Base-by-base conservation (phyloP, 306 rosid genomes). In the Senna tora region DNA sequence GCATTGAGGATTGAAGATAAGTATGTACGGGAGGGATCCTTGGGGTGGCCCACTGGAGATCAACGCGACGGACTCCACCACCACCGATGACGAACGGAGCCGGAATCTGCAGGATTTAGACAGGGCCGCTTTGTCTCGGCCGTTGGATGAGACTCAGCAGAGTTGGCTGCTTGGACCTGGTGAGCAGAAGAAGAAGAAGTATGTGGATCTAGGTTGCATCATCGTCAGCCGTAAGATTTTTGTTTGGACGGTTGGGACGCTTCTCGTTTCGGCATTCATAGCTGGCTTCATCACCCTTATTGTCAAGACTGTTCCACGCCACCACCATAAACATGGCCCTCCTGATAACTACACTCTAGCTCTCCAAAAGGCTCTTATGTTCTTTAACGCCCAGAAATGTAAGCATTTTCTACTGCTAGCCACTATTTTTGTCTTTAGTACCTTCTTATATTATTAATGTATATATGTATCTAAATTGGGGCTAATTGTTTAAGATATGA, bases 21-120 rank as follows among this genome's bases (percentile, higher is more conserved):
- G 81, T 13, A 90, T 94, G 97, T 91, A 89, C 86, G 97, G 96
- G 0, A 82, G 99, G 78, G 97, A 95, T 83, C 97, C 99, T 0
- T 95, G 99, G 99, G 99, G 99, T 2, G 97, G 97, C 0, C 97
- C 99, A 7, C 58, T 95, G 63, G 99, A 95, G 88, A 91, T 95
- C n/a, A 84, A 94, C 77, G 79, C 94, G 1, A 92, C 92, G 1
- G 99, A 95, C 63, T 91, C 96, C 0, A 92, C 99, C 0, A 92
- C 99, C 67, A 91, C 93, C 71, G 97, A 95, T 80, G 99, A 95
- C 42, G 99, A 95, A 17, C 90, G 97, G 51, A 91, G 99, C 83
- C 88, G 97, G 15, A 95, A 95, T 55, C 79, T 91, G 0, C 84
- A 94, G 59, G 99, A 95, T 33, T 74, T 87, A 9, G 99, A 95